These are phyloP conservation scores for Hypoxylon rickii DNA, from an alignment of 495 filamentous ascomycete species.

Conservation along the genomic window DNA sequence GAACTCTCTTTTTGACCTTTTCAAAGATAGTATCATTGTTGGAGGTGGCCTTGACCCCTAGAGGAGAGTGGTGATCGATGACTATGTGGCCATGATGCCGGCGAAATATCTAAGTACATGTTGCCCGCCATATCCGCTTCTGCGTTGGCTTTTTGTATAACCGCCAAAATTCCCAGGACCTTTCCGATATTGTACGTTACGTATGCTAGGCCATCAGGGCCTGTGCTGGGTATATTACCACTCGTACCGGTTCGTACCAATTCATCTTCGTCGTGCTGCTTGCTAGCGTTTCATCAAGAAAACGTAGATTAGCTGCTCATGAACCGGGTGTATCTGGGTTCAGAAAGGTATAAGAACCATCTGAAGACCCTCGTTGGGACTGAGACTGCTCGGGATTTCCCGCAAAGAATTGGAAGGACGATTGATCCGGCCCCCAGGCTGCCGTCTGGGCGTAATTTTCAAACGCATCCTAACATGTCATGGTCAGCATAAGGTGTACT, in stretches of 20 bases:
- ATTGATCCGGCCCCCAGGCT: conserved; percentile 50
- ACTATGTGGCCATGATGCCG: conserved; percentile 10
- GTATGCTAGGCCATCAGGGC: no score
- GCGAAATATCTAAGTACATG: conserved; percentile 5
- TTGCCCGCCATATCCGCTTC: not conserved
- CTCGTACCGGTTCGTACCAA: conserved; percentile 7
- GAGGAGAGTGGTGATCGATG: conserved; percentile 22
- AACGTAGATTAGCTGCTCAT: no score
- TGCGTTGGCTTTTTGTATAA: conserved; percentile 8
- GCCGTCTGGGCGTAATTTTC: conserved; percentile 56
- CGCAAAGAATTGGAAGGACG: conserved; percentile 52
- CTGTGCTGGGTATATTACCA: no score
- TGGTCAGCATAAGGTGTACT: conserved; percentile 5
- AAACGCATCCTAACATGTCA: conserved; percentile 47
- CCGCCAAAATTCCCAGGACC: not conserved
- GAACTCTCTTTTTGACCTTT: no score
- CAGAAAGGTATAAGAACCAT: conserved; percentile 35
- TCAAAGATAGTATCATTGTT: not conserved
- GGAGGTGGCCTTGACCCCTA: not conserved
- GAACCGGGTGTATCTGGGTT: conserved; percentile 26
- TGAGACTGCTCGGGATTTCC: conserved; percentile 45
- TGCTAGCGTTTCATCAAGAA: no score
- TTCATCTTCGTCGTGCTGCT: no score
- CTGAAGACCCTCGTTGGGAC: conserved; percentile 39
- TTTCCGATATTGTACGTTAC: no score